Evolutionary conservation across 2,329 filamentous ascomycete species (phyloP), one percentile per base, ranked within the genome.

Genomic region (Verticillium nonalfalfae): DNA sequence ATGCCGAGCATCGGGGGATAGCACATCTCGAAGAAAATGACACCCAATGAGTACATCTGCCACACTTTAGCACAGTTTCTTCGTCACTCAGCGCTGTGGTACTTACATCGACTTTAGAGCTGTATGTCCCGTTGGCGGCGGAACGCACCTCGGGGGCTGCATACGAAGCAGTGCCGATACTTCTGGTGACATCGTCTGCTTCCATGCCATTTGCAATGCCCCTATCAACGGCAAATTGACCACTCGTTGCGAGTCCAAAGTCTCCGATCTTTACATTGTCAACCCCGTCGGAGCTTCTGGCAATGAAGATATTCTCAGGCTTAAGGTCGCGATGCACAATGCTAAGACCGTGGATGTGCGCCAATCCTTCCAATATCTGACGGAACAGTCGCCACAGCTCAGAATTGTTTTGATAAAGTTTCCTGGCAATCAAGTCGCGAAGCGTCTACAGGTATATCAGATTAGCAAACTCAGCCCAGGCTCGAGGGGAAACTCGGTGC

Each of bases 21-120:
- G 70, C 90, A 96, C 95, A 99, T 99, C 75, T 99, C 95, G 67
- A 97, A 98, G 76, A 99, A 96, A 61, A 99, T 98, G 65, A 99
- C 90, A 0, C 95, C 95, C 52, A 99, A 81, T 0, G 94, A 97
- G 72, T 95, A 99, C 94, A 99, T 98, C 83, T 87, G 61, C 0
- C 39, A 7, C 0, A 7, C n/a, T 59, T 71, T 62, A 69, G 66
- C 33, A 57, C 55, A 31, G 59, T 26, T 11, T 38, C 4, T 13
- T 7, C 14, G 21, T 18, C 7, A 11, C 21, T 21, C 3, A 52
- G 5, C 11, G n/a, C 7, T 21, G 13, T 26, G 13, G 10, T 50
- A 80, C 86, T 79, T 75, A 88, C 86, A 77, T 99, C 95, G 1
- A 98, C 93, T 74, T 97, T 98, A 61, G 91, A 88, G 63, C 91